A percentile compares a stretch with the other conserved stretches of the same genome.
These are phyloP conservation scores for Albizia julibrissin DNA, from an alignment of 306 rosid genomes.

Conservation along the genomic window DNA sequence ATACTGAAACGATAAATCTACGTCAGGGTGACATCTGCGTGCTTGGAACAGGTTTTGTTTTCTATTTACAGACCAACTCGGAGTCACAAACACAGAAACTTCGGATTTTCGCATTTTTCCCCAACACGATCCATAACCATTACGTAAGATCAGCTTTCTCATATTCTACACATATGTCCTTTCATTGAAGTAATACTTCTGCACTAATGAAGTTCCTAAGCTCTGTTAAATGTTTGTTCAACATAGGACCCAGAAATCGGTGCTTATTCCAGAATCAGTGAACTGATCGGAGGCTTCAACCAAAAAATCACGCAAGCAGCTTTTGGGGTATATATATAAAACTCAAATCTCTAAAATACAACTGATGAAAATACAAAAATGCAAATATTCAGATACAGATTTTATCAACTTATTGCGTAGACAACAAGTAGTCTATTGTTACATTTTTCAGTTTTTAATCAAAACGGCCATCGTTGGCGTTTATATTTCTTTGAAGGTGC, in stretches of 20 bases:
- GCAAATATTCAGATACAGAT: background rate
- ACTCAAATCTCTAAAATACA: no score
- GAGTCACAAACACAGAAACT: conserved; percentile 66
- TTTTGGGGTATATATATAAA: conserved; percentile 51
- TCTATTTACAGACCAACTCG: conserved; percentile 65
- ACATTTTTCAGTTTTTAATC: background rate
- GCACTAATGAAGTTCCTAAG: conserved; percentile 3
- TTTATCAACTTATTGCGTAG: background rate
- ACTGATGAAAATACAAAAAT: background rate
- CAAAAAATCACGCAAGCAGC: conserved; percentile 64
- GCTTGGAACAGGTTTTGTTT: conserved; percentile 65
- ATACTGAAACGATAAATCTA: conserved; percentile 39
- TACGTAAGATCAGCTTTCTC: conserved; percentile 44
- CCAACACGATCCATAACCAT: conserved; percentile 46
- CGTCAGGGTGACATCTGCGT: conserved; percentile 63
- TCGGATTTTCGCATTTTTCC: conserved; percentile 65
- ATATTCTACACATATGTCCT: conserved; percentile 1
- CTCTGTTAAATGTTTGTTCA: conserved; percentile 22
- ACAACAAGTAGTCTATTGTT: background rate
- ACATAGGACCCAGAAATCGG: conserved; percentile 65
- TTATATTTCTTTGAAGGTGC: conserved; percentile 49
- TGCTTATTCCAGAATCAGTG: conserved; percentile 70
- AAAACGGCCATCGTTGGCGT: background rate
- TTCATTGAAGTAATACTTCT: background rate
- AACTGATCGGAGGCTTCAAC: conserved; percentile 68